These are phyloP conservation scores for Penicilliopsis zonata DNA, from an alignment of 495 filamentous ascomycete genomes.

Conservation along the genomic window DNA sequence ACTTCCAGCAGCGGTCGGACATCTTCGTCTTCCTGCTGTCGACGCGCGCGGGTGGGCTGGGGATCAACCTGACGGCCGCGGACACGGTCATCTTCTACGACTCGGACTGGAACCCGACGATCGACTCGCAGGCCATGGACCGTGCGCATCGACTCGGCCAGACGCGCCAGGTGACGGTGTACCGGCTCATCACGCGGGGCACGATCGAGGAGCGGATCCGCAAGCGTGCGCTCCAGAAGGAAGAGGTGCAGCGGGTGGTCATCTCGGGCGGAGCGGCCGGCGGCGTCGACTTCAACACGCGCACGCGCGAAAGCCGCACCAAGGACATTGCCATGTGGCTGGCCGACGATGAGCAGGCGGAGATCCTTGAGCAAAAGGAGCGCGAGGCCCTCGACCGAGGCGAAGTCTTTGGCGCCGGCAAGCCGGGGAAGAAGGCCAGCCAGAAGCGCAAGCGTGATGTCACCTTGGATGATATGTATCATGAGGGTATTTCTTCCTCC, in stretches of 20 bases:
- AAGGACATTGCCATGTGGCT: slow-evolving; percentile 97
- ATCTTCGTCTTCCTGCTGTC: slow-evolving; percentile 96
- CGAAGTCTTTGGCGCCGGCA: slow-evolving; percentile 34
- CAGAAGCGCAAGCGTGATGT: slow-evolving; percentile 61
- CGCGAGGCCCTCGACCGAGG: slow-evolving; percentile 58
- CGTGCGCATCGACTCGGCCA: slow-evolving; percentile 96
- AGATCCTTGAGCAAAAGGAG: slow-evolving; percentile 80
- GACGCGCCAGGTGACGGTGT: slow-evolving; percentile 91
- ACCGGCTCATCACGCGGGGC: slow-evolving; percentile 90
- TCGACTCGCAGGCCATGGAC: slow-evolving; percentile 98
- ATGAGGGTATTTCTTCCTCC: slow-evolving; percentile 63
- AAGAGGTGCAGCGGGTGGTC: slow-evolving; percentile 97
- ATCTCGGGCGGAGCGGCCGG: slow-evolving; percentile 79
- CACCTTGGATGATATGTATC: slow-evolving; percentile 93
- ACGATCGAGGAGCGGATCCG: slow-evolving; percentile 98
- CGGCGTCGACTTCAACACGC: slow-evolving; percentile 87
- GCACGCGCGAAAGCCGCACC: slow-evolving; percentile 77
- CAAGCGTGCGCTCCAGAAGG: slow-evolving; percentile 94
- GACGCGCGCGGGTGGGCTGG: slow-evolving; percentile 91
- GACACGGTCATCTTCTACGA: slow-evolving; percentile 99
- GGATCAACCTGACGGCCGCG: slow-evolving; percentile 94
- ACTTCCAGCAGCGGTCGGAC: slow-evolving; percentile 85
- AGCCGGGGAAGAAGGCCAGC: slow-evolving; percentile 43
- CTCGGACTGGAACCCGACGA: slow-evolving; percentile 98
- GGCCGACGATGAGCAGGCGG: slow-evolving; percentile 88